Base-by-base conservation (phyloP, 225 moss, liverwort and hornwort genomes). In the Marchantia paleacea region DNA sequence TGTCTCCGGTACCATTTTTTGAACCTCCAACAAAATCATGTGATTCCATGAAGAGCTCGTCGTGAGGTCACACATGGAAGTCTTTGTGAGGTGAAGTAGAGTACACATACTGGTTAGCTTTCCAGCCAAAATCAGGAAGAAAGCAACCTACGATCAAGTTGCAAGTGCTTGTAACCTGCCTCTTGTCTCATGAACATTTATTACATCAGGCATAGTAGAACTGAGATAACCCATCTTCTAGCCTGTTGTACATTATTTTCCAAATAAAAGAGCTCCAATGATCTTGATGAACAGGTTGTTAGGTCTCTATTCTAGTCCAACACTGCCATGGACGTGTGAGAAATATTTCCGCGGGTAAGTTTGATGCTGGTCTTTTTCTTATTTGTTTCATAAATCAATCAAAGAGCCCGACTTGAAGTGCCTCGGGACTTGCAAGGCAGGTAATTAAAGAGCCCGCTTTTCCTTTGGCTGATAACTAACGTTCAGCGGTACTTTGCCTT, bases 41-140 rank as follows among this genome's bases (percentile, higher is more conserved):
- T 54, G 83, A 90, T 62, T 72, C 89, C 10, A 77, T 91, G 82
- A 90, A 81, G 67, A 94, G 91, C 73, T 83, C 89, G 10, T 89
- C 86, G 48, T 89, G 75, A 89, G 29, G 29, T 61, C 6, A 7
- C 48, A 24, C 31, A 69, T 75, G 11, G 29, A 39, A 77, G 11
- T 61, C 16, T 52, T 26, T 57, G 26, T 53, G 61, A 31, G 75
- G 73, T 57, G 7, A 53, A 54, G n/a, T 16, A 72, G 72, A 48
- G 70, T 31, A 72, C 12, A 68, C 76, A 52, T 67, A 57, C 52
- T 48, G 79, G 61, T 65, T 81, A 81, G 55, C 70, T 15, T 74
- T 53, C 58, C 75, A 79, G 20, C 60, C 81, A 78, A 81, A 77
- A 13, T 20, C 55, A 68, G 28, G 68, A 75, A 60, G 69, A 75